Percentiles rank a stretch among this genome's conserved stretches.
These are phyloP conservation scores for Lodderomyces margitis DNA, from an alignment of 1,139 yeast species.

Conservation along the genomic window DNA sequence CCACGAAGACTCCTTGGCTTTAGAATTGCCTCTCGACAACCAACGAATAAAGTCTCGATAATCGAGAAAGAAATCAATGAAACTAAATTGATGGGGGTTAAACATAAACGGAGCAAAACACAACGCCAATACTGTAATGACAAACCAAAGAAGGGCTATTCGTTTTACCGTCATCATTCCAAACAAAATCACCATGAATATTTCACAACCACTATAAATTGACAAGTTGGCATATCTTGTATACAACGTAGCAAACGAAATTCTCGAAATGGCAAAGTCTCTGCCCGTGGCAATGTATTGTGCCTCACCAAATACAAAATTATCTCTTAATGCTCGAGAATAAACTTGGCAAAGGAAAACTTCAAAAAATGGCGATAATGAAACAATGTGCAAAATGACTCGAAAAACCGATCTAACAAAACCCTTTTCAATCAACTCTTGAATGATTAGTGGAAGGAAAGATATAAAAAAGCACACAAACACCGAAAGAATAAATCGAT, in stretches of 20 bases:
- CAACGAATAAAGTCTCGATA: conserved; percentile 65
- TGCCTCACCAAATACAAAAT: conserved; percentile 81
- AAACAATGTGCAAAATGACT: conserved; percentile 60
- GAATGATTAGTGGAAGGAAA: conserved; percentile 74
- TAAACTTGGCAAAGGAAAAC: conserved; percentile 86
- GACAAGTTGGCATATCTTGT: conserved; percentile 63
- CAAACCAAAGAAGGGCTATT: conserved; percentile 76
- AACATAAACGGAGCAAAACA: conserved; percentile 78
- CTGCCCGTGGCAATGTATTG: conserved; percentile 81
- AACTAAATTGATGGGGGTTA: conserved; percentile 83
- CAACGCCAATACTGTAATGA: conserved; percentile 70
- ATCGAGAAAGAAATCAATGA: conserved; percentile 68
- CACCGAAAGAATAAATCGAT: conserved; percentile 75
- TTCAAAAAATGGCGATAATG: conserved; percentile 81
- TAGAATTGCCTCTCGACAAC: conserved; percentile 65
- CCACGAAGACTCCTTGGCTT: conserved; percentile 58
- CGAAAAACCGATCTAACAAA: conserved; percentile 59
- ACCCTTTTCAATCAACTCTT: conserved; percentile 80
- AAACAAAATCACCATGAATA: conserved; percentile 58
- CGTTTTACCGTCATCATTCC: conserved; percentile 74
- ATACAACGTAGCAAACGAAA: conserved; percentile 58
- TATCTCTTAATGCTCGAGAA: conserved; percentile 65
- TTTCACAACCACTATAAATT: conserved; percentile 62
- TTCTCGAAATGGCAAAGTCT: conserved; percentile 75
- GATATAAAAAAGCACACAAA: conserved; percentile 83